phyloP scores from a whole-genome alignment of 2,329 filamentous ascomycete species.

The Penicillium brevicompactum region DNA sequence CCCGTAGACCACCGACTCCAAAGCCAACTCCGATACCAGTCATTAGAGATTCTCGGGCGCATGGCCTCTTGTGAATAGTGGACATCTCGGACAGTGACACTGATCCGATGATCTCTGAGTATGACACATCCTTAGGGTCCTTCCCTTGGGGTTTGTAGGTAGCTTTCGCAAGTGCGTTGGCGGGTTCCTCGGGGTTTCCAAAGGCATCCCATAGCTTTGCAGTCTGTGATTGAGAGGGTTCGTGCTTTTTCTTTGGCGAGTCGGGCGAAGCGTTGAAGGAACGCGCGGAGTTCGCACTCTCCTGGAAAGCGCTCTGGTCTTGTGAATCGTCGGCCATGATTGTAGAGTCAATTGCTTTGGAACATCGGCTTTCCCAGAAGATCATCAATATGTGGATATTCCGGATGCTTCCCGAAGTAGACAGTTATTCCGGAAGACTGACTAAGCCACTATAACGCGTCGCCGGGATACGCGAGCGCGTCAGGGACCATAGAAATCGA shows the following conservation, averaged over 20 bases:
- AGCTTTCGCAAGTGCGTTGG: constrained; percentile 59
- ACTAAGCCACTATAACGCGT: constrained; percentile 32
- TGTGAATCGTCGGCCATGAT: constrained; percentile 45
- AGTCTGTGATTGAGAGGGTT: constrained; percentile 48
- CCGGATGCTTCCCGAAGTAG: constrained; percentile 2
- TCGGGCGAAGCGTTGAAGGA: constrained; percentile 20
- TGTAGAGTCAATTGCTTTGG: constrained; percentile 10
- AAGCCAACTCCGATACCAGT: constrained; percentile 81
- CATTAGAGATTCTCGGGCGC: constrained; percentile 78
- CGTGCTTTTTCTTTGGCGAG: constrained; percentile 42
- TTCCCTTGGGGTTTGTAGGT: constrained; percentile 64
- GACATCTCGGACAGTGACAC: constrained; percentile 56
- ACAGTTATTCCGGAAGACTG: constrained; percentile 28
- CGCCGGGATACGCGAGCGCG: constrained; percentile 36
- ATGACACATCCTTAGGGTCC: constrained; percentile 43
- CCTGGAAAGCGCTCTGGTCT: constrained; percentile 24
- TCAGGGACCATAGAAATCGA: constrained; percentile 23
- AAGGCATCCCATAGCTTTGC: constrained; percentile 53
- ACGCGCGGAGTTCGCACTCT: constrained; percentile 20
- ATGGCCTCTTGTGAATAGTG: constrained; percentile 76
- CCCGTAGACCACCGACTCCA: constrained; percentile 71
- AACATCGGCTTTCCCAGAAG: constrained; percentile 1
- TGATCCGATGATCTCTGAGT: constrained; percentile 44
- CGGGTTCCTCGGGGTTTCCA: constrained; percentile 51
- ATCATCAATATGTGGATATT: constrained; percentile 17